Percentiles rank a stretch among this genome's conserved stretches.
Conservation (phyloP, 352 stramenopile species). For the Globisporangium irregulare region DNA sequence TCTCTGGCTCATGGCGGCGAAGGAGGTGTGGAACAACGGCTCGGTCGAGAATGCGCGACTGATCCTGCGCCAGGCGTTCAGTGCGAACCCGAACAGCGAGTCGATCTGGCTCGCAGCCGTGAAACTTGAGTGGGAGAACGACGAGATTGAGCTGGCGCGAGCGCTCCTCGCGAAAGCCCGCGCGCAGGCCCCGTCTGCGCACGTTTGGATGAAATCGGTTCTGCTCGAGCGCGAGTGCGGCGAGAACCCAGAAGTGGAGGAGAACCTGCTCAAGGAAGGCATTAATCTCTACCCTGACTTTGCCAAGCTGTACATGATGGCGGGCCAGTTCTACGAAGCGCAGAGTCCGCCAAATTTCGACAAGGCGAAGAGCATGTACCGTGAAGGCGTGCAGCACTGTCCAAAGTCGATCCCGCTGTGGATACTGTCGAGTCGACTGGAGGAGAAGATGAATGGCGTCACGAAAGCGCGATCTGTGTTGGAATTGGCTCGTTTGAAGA, state of each 20-base stretch:
- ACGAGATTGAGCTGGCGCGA: conserved; percentile 92
- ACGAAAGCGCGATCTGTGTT: conserved; percentile 97
- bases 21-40: conserved; percentile 95
- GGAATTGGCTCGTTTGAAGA: conserved; percentile 95
- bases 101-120: conserved; percentile 95
- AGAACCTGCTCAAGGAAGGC: conserved; percentile 89
- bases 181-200: conserved; percentile 80
- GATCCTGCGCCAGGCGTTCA: conserved; percentile 96
- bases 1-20: conserved; percentile 97
- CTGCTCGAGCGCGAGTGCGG: conserved; percentile 93
- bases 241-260: conserved; percentile 56
- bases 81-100: conserved; percentile 95
- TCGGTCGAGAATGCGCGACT: conserved; percentile 92
- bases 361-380: conserved; percentile 85
- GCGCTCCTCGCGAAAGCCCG: conserved; percentile 78
- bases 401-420: conserved; percentile 93
- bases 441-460: conserved; percentile 88
- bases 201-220: conserved; percentile 98
- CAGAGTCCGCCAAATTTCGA: conserved; percentile 55
- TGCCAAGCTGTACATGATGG: conserved; percentile 98
- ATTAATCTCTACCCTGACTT: conserved; percentile 91
- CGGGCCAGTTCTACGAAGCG: conserved; percentile 90
- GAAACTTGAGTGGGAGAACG: conserved; percentile 99
- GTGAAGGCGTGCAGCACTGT: conserved; percentile 91
- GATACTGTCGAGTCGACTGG: conserved; percentile 91